Conservation (phyloP, 1,284 basidiomycete genomes). For the Pholiota adiposa region DNA sequence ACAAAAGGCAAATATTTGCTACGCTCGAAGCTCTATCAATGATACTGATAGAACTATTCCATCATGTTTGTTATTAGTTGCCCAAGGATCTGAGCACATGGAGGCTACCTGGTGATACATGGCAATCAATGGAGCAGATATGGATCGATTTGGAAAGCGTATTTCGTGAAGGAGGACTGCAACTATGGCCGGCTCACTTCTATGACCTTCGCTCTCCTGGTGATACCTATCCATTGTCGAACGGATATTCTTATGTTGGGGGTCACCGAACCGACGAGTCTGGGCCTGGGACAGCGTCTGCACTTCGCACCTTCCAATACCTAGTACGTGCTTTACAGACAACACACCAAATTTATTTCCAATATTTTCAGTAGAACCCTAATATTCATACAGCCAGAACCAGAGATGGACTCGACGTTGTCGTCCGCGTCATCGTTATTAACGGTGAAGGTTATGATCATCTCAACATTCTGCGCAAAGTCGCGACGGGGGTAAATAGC, state of each 20-base stretch:
- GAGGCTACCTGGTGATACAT: conserved; percentile 14
- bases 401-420: conserved; percentile 24
- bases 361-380: background rate
- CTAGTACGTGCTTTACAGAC: background rate
- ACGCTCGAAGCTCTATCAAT: no score
- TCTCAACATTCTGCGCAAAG: conserved; percentile 24
- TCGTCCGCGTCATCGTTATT: conserved; percentile 26
- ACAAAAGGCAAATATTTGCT: background rate
- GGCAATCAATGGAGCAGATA: conserved; percentile 18
- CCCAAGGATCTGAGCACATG: conserved; percentile 16
- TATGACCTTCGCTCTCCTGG: conserved; percentile 3
- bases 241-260: conserved; percentile 20
- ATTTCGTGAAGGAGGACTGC: conserved; percentile 15
- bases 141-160: conserved; percentile 17
- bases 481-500: conserved; percentile 23
- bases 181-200: conserved; percentile 11
- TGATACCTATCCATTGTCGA: conserved; percentile 7
- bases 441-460: conserved; percentile 26
- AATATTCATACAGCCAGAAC: conserved; percentile 16
- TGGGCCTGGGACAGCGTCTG: background rate
- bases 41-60: background rate
- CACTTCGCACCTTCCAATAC: background rate
- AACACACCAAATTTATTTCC: background rate
- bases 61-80: no score
- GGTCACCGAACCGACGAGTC: background rate